A percentile compares a stretch with the other conserved stretches of the same genome.
Conservation (phyloP, 306 rosid species). For the Sicyos baderoa region DNA sequence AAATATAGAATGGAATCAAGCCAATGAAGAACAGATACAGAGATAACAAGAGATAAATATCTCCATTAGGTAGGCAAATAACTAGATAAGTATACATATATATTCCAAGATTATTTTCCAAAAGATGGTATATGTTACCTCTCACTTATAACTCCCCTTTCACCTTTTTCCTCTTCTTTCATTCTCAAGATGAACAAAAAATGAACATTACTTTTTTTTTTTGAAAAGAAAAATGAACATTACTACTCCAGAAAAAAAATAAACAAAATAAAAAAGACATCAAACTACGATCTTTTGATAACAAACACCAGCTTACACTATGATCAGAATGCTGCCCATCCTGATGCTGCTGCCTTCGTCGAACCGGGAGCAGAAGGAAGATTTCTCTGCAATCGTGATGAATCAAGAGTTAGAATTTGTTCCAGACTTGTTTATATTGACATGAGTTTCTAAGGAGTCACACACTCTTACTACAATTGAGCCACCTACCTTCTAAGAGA, state of each 20-base stretch:
- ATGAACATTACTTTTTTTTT: conserved; percentile 12
- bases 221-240: conserved; percentile 14
- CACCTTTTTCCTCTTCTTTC: conserved; percentile 1
- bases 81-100: neutral
- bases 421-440: conserved; percentile 10
- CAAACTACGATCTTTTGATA: conserved; percentile 16
- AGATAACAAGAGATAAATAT: conserved; percentile 3
- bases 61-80: conserved; percentile 5
- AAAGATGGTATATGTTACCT: neutral
- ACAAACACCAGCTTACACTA: conserved; percentile 15
- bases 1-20: conserved; percentile 2
- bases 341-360: conserved; percentile 52
- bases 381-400: conserved; percentile 47
- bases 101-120: conserved; percentile 9
- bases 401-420: conserved; percentile 5
- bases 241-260: neutral
- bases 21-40: neutral
- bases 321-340: conserved; percentile 97
- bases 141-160: neutral
- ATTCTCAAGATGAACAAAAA: conserved; percentile 10
- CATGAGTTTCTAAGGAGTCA: neutral
- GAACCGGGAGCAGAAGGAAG: conserved; percentile 69
- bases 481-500: neutral
- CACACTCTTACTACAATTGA: neutral
- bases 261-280: conserved; percentile 19